Base-by-base conservation (phyloP, 2,329 filamentous ascomycete species). In the Colletotrichum aenigma region DNA sequence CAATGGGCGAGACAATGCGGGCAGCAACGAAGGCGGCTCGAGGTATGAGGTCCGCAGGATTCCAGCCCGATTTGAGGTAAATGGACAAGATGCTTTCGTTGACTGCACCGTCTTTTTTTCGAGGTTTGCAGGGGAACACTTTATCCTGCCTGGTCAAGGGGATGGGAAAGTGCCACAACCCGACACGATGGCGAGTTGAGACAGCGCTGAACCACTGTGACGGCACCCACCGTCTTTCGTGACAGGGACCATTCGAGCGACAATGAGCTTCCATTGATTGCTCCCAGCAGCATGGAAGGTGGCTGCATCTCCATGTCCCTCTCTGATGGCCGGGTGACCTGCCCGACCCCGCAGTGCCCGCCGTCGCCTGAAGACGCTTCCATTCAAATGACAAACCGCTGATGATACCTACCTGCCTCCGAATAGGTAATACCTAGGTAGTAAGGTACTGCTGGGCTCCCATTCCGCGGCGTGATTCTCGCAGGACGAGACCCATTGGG, bases 51-150 rank as follows among this genome's bases (percentile, higher is more conserved):
- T 52, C 15, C 18, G 64, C 28, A 73, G 64, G 58, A 76, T 77
- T 76, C 61, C 76, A 75, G 76, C 74, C 76, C 76, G 70, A 77
- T 69, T 36, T 48, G 38, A 48, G 38, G 38, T 55, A 18, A 13
- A 9, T 21, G 13, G 24, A 36, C 74, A n/a, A 7, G 38, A 48
- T 65, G 74, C 64, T 30, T 73, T 74, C 70, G 24, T 75, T 34
- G 26, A 34, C 18, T 52, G 15, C 7, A 32, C 24, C 48, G 7
- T n/a, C 56, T 26, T 43, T 58, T 26, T 24, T 38, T 30, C 26
- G 21, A 32, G 38, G 21, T 38, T 55, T 69, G 0, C 15, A 62
- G 62, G 62, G 36, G 10, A 10, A 24, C 55, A n/a, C 18, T 18
- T 7, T 21, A 28, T 66, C 18, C 21, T 26, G 18, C 34, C 34